Evolutionary conservation across 495 filamentous ascomycete species (phyloP), one percentile per base, ranked within the genome.

Genomic region (Talaromyces thailandensis): DNA sequence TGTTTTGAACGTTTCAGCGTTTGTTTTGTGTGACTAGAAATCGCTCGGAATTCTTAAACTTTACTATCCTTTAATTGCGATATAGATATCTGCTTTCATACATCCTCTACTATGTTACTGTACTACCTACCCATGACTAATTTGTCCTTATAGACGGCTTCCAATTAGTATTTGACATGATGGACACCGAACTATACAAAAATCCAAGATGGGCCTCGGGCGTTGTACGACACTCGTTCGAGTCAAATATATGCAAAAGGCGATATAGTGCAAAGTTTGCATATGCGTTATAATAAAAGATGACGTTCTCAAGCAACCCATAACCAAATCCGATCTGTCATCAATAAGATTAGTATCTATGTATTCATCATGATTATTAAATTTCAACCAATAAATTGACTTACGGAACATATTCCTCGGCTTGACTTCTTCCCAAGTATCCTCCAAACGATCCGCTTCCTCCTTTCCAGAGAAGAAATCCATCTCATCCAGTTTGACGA

Each of bases 381-480:
- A 31, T 31, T 31, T 28, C 26, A 6, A 28, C 26, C 26, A 28
- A 28, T 6, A 12, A 31, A 11, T 29, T 3, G 4, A 62, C 68
- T 18, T 56, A 70, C 68, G 66, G n/a, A 70, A 52, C 43, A 66
- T 62, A 26, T 70, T 70, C 4, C 63, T 64, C 55, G 68, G 68
- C 35, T 65, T 66, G 0, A 64, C 66, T 23, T 70, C 66, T 50
- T 65, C 68, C 68, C 66, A 70, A 2, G 43, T 61, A 4, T 58
- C 56, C 31, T 70, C 66, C 37, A 70, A 40, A 28, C 57, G 23
- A 48, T 70, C 68, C 9, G 66, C 62, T 25, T 68, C 32, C 73
- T 73, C 24, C 68, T 70, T 35, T 75, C 74, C n/a, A 75, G 80
- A 69, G 12, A 56, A 56, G 53, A 63, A 56, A 50, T 63, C 61